Evolutionary conservation across 169 alveolate species (phyloP).

Genomic region (Plasmodium blacklocki): DNA sequence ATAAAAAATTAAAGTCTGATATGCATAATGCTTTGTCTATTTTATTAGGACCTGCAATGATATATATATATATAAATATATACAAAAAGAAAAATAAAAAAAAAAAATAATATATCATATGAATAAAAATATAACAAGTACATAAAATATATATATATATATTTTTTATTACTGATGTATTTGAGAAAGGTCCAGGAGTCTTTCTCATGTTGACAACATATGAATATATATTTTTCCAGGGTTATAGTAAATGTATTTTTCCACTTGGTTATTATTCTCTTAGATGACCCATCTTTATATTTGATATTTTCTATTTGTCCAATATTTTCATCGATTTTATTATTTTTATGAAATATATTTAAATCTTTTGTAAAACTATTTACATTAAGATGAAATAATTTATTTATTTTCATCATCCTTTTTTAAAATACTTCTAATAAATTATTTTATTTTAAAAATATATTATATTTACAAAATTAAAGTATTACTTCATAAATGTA

Average conservation of each 20-base stretch:
- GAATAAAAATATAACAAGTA: too few relatives aligned
- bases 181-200: slow-evolving; percentile 39
- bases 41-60: slow-evolving; percentile 22
- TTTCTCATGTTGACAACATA: slow-evolving; percentile 13
- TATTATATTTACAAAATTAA: neutral
- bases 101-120: too few relatives aligned
- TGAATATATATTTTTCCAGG: slow-evolving; percentile 39
- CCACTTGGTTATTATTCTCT: slow-evolving; percentile 40
- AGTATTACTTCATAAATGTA: neutral
- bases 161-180: slow-evolving; percentile 40
- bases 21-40: slow-evolving; percentile 45
- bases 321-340: slow-evolving; percentile 16
- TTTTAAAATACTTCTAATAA: too few relatives aligned
- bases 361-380: slow-evolving; percentile 30
- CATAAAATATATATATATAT: neutral
- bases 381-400: slow-evolving; percentile 26
- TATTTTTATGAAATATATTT: slow-evolving; percentile 30
- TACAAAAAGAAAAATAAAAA: neutral
- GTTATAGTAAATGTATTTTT: slow-evolving; percentile 42
- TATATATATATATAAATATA: neutral
- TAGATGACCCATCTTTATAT: neutral
- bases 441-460: neutral
- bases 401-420: slow-evolving; percentile 32
- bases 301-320: slow-evolving; percentile 20
- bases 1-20: slow-evolving; percentile 24